Percentiles rank a stretch among this genome's conserved stretches.
phyloP scores from a whole-genome alignment of 768 basidiomycete species.

The Russula griseocarnosa region DNA sequence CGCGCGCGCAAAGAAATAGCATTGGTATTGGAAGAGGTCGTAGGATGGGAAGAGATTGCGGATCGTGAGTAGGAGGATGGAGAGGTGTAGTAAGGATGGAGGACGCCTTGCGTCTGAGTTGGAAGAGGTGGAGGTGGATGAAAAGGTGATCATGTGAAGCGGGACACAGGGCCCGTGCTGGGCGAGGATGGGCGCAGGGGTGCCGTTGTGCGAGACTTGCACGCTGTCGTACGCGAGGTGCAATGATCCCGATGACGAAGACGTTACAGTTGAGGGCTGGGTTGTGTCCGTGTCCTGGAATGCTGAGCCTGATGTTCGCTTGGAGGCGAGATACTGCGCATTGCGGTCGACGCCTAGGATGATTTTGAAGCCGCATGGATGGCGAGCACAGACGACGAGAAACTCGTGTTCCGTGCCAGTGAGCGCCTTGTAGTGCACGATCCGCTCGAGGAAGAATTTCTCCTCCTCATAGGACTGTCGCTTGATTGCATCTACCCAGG shows the following conservation, averaged over 20 bases:
- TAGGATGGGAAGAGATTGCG: constrained; percentile 26
- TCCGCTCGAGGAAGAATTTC: constrained; percentile 17
- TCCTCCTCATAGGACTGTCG: neutral
- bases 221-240: constrained; percentile 23
- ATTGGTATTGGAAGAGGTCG: constrained; percentile 27
- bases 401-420: constrained; percentile 28
- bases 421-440: constrained; percentile 27
- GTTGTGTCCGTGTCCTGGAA: neutral
- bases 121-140: neutral
- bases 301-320: neutral
- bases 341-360: constrained; percentile 28
- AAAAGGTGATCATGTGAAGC: constrained; percentile 25
- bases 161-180: constrained; percentile 17
- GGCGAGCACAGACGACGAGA: constrained; percentile 19
- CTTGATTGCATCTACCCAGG: constrained; percentile 22
- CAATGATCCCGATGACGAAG: constrained; percentile 5
- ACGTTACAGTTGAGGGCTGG: neutral
- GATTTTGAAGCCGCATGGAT: constrained; percentile 21
- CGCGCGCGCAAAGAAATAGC: constrained; percentile 28
- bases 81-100: constrained; percentile 26
- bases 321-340: constrained; percentile 3
- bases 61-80: constrained; percentile 25
- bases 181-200: constrained; percentile 20
- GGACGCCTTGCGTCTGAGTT: neutral
- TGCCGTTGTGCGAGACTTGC: constrained; percentile 27